Evolutionary conservation across 345 rosid species (phyloP), one percentile per base, ranked within the genome.

Genomic region (Trapa incisa): DNA sequence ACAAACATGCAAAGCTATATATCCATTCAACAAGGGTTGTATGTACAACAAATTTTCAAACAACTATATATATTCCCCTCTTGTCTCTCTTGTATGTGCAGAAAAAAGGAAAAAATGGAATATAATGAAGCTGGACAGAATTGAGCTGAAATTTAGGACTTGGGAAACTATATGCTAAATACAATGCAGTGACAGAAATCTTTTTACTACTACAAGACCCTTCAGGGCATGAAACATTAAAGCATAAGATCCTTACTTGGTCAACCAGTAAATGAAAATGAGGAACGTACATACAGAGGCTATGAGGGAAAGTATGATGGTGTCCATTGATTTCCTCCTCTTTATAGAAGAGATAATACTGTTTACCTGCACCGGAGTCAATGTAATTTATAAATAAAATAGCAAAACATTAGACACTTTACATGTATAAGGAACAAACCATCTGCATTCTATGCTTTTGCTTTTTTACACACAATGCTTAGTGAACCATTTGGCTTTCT

Each of bases 261-360:
- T 83, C 83, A 94, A 68, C 99, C 99, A 94, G 75, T 94, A 91
- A 70, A 94, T 81, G 70, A 94, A 82, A 68, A 94, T 91, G 69
- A 91, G 96, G 79, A 94, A 89, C 1, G 87, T 86, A 91, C 99
- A 94, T 22, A 89, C 89, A 12, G 99, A 91, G 29, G 97, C 97
- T 37, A 94, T 96, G 17, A 94, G 96, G 65, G 99, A 85, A 65
- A 94, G 87, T 70, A 89, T 91, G 74, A 94, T 83, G 22, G 96
- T 80, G 73, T 94, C 99, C 97, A 89, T 83, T 0, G 99, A 94
- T 82, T 89, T 91, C 81, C 86, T 94, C 84, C 96, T 85, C 89
- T 86, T 91, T 78, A 94, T 94, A 35, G 96, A 77, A 9, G 93
- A 70, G 37, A 94, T 86, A 74, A 94, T 78, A 41, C 80, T 81